A percentile compares a stretch with the other conserved stretches of the same genome.
phyloP scores from a whole-genome alignment of 2,329 filamentous ascomycete genomes.

The Colletotrichum sp. region DNA sequence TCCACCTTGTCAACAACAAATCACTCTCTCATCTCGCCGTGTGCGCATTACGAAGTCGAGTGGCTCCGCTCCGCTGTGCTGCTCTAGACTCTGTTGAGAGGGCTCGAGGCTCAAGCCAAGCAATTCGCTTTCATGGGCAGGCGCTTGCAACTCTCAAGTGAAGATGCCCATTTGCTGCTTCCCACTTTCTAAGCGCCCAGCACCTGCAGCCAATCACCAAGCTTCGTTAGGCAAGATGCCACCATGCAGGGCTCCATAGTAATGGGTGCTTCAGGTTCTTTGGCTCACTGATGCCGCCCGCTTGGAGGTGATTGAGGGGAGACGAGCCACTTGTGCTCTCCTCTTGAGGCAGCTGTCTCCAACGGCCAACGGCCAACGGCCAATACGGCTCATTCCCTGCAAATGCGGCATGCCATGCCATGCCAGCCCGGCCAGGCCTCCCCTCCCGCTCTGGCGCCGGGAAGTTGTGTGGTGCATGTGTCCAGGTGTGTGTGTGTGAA shows the following conservation, averaged over 20 bases:
- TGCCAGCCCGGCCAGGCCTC: constrained; percentile 8
- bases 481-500: neutral
- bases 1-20: neutral
- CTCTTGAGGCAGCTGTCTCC: neutral
- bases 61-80: neutral
- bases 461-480: neutral
- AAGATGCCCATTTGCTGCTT: constrained; percentile 17
- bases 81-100: neutral
- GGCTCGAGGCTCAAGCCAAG: constrained; percentile 9
- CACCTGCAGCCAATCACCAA: constrained; percentile 20
- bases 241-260: constrained; percentile 20
- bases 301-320: neutral
- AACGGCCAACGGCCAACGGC: neutral
- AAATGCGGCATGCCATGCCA: neutral
- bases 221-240: constrained; percentile 18
- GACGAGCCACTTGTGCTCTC: neutral
- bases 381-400: constrained; percentile 1
- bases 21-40: constrained; percentile 6
- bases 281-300: constrained; percentile 9
- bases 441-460: neutral
- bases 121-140: constrained; percentile 13
- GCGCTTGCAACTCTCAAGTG: constrained; percentile 16
- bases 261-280: constrained; percentile 8
- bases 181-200: constrained; percentile 23
- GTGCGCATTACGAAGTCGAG: constrained; percentile 7